Conservation (phyloP, 805 yeast species). For the Candida germanica region DNA sequence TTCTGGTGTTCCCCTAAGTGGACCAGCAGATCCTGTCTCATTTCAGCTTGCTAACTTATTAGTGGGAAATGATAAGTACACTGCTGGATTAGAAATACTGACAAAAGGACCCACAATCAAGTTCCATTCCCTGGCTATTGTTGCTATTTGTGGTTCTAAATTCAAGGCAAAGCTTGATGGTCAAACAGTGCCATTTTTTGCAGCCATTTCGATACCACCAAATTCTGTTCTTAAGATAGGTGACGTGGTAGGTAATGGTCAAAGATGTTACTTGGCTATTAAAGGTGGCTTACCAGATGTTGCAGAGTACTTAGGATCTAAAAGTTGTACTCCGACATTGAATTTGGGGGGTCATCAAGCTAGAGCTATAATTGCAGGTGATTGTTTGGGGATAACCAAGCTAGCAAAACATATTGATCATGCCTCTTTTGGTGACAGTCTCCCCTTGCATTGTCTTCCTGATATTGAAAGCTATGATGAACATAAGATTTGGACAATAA, state of each 20-base stretch:
- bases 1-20: constrained; percentile 96
- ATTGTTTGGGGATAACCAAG: constrained; percentile 79
- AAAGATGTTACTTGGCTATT: constrained; percentile 85
- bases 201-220: constrained; percentile 72
- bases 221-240: constrained; percentile 39
- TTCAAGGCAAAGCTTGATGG: constrained; percentile 68
- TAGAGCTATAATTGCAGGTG: constrained; percentile 85
- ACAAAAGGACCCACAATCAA: constrained; percentile 69
- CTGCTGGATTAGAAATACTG: constrained; percentile 63
- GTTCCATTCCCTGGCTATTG: constrained; percentile 75
- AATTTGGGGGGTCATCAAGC: constrained; percentile 31
- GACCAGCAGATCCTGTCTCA: constrained; percentile 93
- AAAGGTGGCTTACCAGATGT: constrained; percentile 93
- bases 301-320: constrained; percentile 57
- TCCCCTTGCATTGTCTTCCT: constrained; percentile 57
- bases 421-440: constrained; percentile 46
- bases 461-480: constrained; percentile 49
- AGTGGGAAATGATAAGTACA: constrained; percentile 76
- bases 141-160: constrained; percentile 85
- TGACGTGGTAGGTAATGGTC: constrained; percentile 48
- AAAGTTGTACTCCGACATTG: constrained; percentile 73
- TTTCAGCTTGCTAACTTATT: constrained; percentile 84
- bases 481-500: constrained; percentile 88
- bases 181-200: constrained; percentile 65
- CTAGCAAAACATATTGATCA: constrained; percentile 42